Evolutionary conservation across 345 rosid genomes (phyloP), one percentile per base, ranked within the genome.

Genomic region (Citrus glauca): DNA sequence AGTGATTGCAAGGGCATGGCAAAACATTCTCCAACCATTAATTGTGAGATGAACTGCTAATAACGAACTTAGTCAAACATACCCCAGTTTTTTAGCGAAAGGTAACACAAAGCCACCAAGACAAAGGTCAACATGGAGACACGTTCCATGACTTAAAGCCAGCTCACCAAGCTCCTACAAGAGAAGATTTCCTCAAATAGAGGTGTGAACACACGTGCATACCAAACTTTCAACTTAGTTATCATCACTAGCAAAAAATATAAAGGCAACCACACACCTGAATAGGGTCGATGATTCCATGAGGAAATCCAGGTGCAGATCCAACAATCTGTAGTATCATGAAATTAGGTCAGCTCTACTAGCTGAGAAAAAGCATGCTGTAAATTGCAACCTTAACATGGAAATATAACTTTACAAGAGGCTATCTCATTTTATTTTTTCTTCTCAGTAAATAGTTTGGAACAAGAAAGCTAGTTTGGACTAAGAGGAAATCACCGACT

Each of bases 81-180:
- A 88, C 98, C 99, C 98, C 37, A 94, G 95, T 85, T 89, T 89
- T 81, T 87, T 85, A 85, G 99, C 97, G 45, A 96, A 96, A 72
- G 99, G 99, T 86, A 96, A 85, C 56, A 94, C 98, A 81, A 94
- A 94, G 67, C 99, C 99, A 76, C 99, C 99, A 80, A 96, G 99
- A 88, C 99, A 96, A 57, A 94, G 97, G 89, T 96, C 99, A 50
- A 96, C 94, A 83, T 96, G 99, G 77, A 96, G 81, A 89, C 98
- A 96, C 82, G 91, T 87, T 72, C 93, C 95, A 85, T 79, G 82
- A 81, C 86, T 83, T 78, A 80, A 85, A 80, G 98, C 98, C 83
- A 96, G 87, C 65, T 88, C 86, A 72, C 98, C 99, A 59, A 94
- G 98, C 86, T 92, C 99, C 99, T 94, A 78, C 80, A 85, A 76